phyloP scores from a whole-genome alignment of 129 eudicot genomes.

The Saposhnikovia divaricata region DNA sequence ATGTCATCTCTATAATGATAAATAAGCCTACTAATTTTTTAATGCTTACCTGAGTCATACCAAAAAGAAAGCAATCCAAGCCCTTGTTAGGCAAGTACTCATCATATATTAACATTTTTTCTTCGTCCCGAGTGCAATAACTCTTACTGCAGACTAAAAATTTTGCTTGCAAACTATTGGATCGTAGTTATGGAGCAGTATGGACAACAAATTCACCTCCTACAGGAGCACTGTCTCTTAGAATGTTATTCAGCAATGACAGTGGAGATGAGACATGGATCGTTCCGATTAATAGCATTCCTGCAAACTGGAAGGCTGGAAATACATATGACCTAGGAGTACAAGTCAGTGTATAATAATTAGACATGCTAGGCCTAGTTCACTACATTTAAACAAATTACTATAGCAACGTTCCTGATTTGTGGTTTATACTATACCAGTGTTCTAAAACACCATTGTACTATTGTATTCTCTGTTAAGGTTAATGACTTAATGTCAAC shows the following conservation, averaged over 20 bases:
- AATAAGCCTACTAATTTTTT: neutral
- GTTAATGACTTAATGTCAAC: no score
- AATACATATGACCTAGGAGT: conserved; percentile 69
- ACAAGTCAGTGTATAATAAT: conserved; percentile 35
- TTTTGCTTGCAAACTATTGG: conserved; percentile 57
- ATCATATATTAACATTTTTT: conserved; percentile 16
- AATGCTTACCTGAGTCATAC: neutral
- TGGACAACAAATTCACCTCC: conserved; percentile 74
- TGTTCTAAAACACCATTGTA: no score
- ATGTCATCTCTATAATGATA: neutral
- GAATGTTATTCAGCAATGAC: conserved; percentile 66
- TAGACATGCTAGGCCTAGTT: no score
- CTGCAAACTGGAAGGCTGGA: conserved; percentile 73
- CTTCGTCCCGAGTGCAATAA: conserved; percentile 16
- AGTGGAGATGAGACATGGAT: conserved; percentile 68
- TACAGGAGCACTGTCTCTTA: conserved; percentile 51
- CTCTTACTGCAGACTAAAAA: conserved; percentile 18
- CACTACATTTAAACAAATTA: no score
- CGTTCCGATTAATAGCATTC: conserved; percentile 60
- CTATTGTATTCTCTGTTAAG: no score
- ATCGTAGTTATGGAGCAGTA: conserved; percentile 68
- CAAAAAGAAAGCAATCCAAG: conserved; percentile 12
- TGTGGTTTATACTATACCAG: no score
- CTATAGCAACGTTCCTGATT: no score
- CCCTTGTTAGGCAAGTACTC: conserved; percentile 12